Evolutionary conservation across 805 yeast genomes (phyloP).

Genomic region (Yarrowia osloensis): DNA sequence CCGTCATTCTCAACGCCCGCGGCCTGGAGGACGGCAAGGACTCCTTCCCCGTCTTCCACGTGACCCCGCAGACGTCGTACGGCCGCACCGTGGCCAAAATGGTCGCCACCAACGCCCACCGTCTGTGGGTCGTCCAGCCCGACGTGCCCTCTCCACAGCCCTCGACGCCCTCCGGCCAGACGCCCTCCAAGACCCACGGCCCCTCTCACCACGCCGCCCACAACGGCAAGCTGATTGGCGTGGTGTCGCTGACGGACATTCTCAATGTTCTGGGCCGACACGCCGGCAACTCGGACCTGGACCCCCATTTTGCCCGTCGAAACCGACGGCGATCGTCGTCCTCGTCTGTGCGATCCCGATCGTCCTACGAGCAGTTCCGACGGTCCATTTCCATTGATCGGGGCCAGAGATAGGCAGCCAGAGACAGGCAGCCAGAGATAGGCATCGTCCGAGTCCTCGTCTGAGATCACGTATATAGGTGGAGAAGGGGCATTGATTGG

Average conservation of each 20-base stretch:
- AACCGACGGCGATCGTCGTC: constrained; percentile 60
- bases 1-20: constrained; percentile 80
- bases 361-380: constrained; percentile 30
- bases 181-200: constrained; percentile 34
- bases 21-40: constrained; percentile 95
- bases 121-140: constrained; percentile 51
- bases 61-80: constrained; percentile 72
- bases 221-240: constrained; percentile 86
- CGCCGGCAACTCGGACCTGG: constrained; percentile 64
- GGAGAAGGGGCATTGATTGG: background rate
- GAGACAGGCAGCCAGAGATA: no score
- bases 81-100: constrained; percentile 90
- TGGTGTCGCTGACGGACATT: constrained; percentile 87
- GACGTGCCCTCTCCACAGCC: constrained; percentile 37
- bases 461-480: constrained; percentile 11
- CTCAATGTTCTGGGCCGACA: constrained; percentile 76
- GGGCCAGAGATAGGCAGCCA: constrained; percentile 28
- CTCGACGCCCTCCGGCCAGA: constrained; percentile 34
- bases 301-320: constrained; percentile 85
- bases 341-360: constrained; percentile 34
- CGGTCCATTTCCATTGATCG: constrained; percentile 30
- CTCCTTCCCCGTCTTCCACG: constrained; percentile 95
- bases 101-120: constrained; percentile 92
- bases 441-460: no score
- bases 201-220: constrained; percentile 38